Evolutionary conservation across 2,329 filamentous ascomycete species (phyloP).

Genomic region (Thielaviopsis ethacetica): DNA sequence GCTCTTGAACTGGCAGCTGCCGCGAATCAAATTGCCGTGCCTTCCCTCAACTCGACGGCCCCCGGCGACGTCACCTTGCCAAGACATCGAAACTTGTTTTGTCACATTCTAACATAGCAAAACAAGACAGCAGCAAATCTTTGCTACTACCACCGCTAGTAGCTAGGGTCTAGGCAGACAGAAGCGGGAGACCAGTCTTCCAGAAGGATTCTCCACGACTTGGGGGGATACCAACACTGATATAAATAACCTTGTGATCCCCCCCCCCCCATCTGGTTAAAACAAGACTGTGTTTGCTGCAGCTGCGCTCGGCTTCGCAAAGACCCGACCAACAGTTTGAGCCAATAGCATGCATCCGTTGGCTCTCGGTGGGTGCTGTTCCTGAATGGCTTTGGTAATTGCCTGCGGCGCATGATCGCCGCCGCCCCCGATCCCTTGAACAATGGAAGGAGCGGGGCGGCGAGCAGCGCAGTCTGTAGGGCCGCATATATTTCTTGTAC

Average conservation of each 20-base stretch:
- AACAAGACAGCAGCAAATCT: not conserved
- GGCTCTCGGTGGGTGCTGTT: not conserved
- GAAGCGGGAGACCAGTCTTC: not conserved
- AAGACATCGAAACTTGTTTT: not conserved
- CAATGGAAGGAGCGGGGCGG: not conserved
- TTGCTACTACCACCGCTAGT: not conserved
- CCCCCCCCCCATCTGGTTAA: not conserved
- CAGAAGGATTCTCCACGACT: not conserved
- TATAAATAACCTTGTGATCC: not conserved
- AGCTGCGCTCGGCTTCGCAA: not conserved
- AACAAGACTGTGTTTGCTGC: not conserved
- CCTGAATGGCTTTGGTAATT: not conserved
- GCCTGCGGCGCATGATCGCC: not conserved
- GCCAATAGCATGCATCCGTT: not conserved
- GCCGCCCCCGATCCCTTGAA: not conserved
- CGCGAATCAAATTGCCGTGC: not conserved
- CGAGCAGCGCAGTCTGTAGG: too few relatives aligned
- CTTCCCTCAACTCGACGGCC: not conserved
- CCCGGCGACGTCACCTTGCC: not conserved
- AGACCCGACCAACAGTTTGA: not conserved
- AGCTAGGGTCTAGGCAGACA: not conserved
- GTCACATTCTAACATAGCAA: not conserved
- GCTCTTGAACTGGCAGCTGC: too few relatives aligned
- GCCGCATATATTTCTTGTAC: too few relatives aligned
- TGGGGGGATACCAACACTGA: too few relatives aligned